These are phyloP conservation scores for Cornus suecica DNA, from an alignment of 148 eudicot species.

Conservation along the genomic window DNA sequence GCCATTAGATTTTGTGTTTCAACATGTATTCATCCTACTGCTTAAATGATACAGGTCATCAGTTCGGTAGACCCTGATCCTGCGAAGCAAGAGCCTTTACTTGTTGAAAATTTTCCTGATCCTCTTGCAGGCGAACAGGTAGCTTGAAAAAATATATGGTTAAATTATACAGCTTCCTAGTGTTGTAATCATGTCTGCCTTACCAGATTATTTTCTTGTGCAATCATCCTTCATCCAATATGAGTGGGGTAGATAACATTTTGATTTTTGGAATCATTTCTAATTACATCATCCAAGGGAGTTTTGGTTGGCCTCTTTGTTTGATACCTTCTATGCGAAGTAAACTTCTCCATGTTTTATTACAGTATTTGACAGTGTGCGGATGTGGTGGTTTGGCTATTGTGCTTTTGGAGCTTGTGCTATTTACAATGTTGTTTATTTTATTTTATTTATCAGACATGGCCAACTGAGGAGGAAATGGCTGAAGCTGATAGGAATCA, in stretches of 20 bases:
- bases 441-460: conserved; percentile 72
- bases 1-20: background rate
- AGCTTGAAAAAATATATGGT: conserved; percentile 8
- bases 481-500: conserved; percentile 74
- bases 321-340: background rate
- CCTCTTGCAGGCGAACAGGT: conserved; percentile 99
- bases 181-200: background rate
- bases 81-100: conserved; percentile 78
- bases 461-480: conserved; percentile 99
- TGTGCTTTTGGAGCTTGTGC: background rate
- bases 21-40: conserved; percentile 11
- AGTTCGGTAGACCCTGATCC: conserved; percentile 62
- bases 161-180: conserved; percentile 1
- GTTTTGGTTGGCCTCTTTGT: too few relatives aligned
- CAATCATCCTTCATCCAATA: background rate
- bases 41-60: conserved; percentile 51
- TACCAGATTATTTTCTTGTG: background rate
- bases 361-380: background rate
- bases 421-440: background rate
- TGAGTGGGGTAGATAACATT: background rate
- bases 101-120: conserved; percentile 81
- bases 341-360: too few relatives aligned
- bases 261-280: background rate
- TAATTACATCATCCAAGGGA: background rate
- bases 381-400: background rate